Conservation (phyloP, 2,329 filamentous ascomycete genomes). For the Aureobasidium sp. region DNA sequence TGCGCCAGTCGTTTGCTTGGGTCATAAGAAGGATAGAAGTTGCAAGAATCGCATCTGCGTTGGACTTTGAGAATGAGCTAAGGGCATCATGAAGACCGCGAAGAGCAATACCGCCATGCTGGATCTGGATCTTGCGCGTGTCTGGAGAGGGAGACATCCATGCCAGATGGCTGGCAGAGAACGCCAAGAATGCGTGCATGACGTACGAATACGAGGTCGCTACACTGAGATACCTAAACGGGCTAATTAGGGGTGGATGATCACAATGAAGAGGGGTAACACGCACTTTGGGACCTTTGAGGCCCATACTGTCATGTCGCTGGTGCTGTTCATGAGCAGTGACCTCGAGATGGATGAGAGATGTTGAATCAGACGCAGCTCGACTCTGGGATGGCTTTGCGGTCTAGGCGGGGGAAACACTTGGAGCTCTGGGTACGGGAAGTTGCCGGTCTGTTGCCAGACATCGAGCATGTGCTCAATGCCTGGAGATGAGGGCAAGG, state of each 20-base stretch:
- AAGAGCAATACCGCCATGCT: constrained; percentile 78
- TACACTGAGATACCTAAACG: constrained; percentile 66
- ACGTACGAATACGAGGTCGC: constrained; percentile 78
- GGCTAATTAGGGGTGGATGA: constrained; percentile 12
- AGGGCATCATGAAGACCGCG: constrained; percentile 86
- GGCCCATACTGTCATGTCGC: constrained; percentile 86
- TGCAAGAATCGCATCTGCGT: constrained; percentile 84
- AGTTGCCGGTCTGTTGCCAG: constrained; percentile 78
- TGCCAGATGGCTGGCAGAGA: constrained; percentile 91
- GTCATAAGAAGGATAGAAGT: constrained; percentile 88
- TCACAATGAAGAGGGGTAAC: constrained; percentile 10
- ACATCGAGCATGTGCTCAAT: constrained; percentile 73
- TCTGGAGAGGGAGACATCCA: constrained; percentile 81
- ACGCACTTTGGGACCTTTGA: constrained; percentile 85
- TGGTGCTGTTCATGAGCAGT: constrained; percentile 61
- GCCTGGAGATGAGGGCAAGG: constrained; percentile 78
- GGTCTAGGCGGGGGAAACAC: constrained; percentile 70
- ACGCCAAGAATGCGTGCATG: constrained; percentile 85
- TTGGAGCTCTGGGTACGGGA: constrained; percentile 75
- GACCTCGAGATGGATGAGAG: constrained; percentile 79
- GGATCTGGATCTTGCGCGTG: constrained; percentile 80
- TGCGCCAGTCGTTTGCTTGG: constrained; percentile 93
- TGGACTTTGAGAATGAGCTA: constrained; percentile 72
- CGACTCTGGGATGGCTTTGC: constrained; percentile 65
- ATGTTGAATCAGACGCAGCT: constrained; percentile 84